A percentile compares a stretch with the other conserved stretches of the same genome.
Evolutionary conservation across 2,329 filamentous ascomycete genomes (phyloP).

Genomic region (Canariomyces notabilis): DNA sequence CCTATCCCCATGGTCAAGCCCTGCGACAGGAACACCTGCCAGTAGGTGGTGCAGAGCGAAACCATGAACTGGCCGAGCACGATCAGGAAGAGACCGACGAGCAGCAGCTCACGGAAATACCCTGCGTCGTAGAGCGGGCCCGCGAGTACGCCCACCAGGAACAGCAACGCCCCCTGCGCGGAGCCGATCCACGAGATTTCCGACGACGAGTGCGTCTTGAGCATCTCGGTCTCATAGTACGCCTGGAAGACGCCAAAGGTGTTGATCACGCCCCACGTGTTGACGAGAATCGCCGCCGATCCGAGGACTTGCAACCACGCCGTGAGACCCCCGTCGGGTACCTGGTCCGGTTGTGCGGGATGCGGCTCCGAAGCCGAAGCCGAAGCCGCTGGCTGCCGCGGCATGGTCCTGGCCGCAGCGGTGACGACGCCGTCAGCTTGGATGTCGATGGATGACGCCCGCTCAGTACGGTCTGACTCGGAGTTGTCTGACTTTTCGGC

Average conservation of each 20-base stretch:
- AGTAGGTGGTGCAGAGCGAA: constrained; percentile 35
- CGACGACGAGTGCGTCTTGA: constrained; percentile 31
- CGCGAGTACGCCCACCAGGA: constrained; percentile 37
- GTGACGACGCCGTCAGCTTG: neutral
- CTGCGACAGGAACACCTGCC: constrained; percentile 39
- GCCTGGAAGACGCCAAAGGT: constrained; percentile 44
- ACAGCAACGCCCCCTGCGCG: constrained; percentile 42
- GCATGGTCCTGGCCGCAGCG: neutral
- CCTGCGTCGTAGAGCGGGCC: constrained; percentile 47
- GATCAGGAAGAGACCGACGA: constrained; percentile 36
- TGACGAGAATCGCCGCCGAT: constrained; percentile 33
- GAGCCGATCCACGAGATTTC: constrained; percentile 44
- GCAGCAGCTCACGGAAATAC: constrained; percentile 37
- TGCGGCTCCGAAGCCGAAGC: neutral
- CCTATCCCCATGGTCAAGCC: constrained; percentile 41
- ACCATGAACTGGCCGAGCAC: constrained; percentile 45
- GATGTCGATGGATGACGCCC: constrained; percentile 1
- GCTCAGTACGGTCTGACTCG: constrained; percentile 18
- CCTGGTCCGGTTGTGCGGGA: neutral
- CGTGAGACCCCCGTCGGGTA: constrained; percentile 33
- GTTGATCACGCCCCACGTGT: constrained; percentile 39
- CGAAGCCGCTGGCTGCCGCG: neutral
- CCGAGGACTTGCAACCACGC: constrained; percentile 40
- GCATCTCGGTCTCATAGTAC: constrained; percentile 37
- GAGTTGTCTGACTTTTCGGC: constrained; percentile 10